These are phyloP conservation scores for Agrocybe praecox DNA, from an alignment of 768 basidiomycete species.

Conservation along the genomic window DNA sequence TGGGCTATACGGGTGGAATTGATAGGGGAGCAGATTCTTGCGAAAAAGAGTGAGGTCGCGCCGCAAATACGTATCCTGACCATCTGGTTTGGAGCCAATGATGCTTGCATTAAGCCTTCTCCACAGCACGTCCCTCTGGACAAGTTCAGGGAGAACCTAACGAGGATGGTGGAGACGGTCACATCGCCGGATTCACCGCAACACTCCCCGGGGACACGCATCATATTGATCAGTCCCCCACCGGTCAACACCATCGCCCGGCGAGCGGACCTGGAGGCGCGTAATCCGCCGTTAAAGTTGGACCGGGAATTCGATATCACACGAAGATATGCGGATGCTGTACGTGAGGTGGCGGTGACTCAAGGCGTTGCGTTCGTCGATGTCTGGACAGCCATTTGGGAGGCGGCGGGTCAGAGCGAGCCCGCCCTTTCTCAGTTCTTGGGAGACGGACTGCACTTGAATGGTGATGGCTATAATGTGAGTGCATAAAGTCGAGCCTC, in stretches of 20 bases:
- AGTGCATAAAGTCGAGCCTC: conserved; percentile 19
- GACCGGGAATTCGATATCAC: conserved; percentile 70
- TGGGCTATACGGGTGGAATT: background rate
- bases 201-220: conserved; percentile 71
- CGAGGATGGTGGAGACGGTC: conserved; percentile 61
- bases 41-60: conserved; percentile 46
- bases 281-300: conserved; percentile 49
- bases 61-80: conserved; percentile 74
- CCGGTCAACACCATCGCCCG: conserved; percentile 74
- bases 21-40: conserved; percentile 50
- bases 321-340: conserved; percentile 70
- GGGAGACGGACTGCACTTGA: conserved; percentile 83
- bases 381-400: conserved; percentile 73
- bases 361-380: conserved; percentile 68
- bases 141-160: conserved; percentile 66
- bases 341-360: conserved; percentile 57
- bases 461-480: conserved; percentile 72
- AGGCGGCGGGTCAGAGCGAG: conserved; percentile 68
- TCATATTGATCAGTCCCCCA: conserved; percentile 85
- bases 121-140: conserved; percentile 78
- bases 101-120: conserved; percentile 66
- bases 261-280: conserved; percentile 46
- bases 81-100: conserved; percentile 93
- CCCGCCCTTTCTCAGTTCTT: conserved; percentile 52
- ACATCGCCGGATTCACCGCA: conserved; percentile 60